Conservation (phyloP, 805 yeast genomes). For the Kodamaea neixiangensis region DNA sequence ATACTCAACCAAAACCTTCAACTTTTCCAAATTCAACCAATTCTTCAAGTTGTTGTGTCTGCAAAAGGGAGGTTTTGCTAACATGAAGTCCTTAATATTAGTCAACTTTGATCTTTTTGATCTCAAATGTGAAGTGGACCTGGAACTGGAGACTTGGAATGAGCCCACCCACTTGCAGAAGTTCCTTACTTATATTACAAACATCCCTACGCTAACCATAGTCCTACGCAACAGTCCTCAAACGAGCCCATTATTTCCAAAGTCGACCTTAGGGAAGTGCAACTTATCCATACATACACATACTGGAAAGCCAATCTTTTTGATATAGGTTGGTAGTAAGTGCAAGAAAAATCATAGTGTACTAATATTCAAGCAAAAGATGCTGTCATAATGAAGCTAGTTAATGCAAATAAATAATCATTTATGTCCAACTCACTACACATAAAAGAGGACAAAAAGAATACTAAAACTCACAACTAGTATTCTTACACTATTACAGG, state of each 20-base stretch:
- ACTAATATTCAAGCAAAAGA: too few relatives aligned
- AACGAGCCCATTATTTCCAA: conserved; percentile 5
- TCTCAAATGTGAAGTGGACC: conserved; percentile 10
- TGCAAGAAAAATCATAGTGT: too few relatives aligned
- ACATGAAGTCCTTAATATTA: conserved; percentile 27
- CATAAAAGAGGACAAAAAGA: background rate
- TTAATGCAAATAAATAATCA: too few relatives aligned
- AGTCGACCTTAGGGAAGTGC: background rate
- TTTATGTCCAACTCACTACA: background rate
- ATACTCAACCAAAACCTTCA: conserved; percentile 24
- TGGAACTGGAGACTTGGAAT: conserved; percentile 16
- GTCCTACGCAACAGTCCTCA: background rate
- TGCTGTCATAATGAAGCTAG: too few relatives aligned
- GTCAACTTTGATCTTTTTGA: conserved; percentile 35
- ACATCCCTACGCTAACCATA: conserved; percentile 3
- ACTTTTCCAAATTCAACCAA: conserved; percentile 30
- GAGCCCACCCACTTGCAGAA: conserved; percentile 9
- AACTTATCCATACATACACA: background rate
- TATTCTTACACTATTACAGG: background rate
- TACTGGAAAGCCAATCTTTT: background rate
- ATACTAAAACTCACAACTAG: background rate
- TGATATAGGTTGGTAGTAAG: too few relatives aligned
- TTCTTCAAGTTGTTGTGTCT: conserved; percentile 36
- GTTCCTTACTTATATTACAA: conserved; percentile 4
- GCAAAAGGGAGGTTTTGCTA: conserved; percentile 31